Evolutionary conservation across 139 green algal genomes (phyloP).

Genomic region (Chlorella sp.): DNA sequence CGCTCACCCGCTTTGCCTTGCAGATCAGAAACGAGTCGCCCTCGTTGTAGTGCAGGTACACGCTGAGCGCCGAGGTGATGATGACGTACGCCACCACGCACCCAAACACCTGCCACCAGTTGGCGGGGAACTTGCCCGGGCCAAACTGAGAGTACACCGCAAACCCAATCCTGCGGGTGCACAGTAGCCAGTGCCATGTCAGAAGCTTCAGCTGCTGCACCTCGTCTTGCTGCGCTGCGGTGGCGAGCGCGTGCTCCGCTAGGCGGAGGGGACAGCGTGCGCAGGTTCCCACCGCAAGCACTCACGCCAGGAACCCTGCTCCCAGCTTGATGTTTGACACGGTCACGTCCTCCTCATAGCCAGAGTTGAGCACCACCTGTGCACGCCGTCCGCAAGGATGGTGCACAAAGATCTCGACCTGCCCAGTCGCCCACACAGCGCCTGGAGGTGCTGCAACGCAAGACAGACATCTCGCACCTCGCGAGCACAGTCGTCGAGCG

Average conservation of each 20-base stretch:
- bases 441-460: neutral
- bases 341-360: conserved; percentile 52
- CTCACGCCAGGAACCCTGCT: conserved; percentile 60
- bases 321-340: conserved; percentile 68
- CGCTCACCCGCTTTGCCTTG: conserved; percentile 9
- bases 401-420: neutral
- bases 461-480: conserved; percentile 27
- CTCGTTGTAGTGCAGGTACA: conserved; percentile 46
- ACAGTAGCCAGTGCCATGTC: neutral
- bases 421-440: neutral
- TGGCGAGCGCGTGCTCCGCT: neutral
- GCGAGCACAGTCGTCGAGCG: conserved; percentile 46
- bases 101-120: conserved; percentile 43
- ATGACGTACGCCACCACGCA: conserved; percentile 60
- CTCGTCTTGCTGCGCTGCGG: neutral
- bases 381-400: neutral
- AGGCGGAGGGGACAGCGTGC: neutral
- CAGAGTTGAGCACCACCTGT: conserved; percentile 46
- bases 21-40: conserved; percentile 57
- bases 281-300: conserved; percentile 3
- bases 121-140: conserved; percentile 57
- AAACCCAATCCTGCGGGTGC: conserved; percentile 42
- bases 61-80: conserved; percentile 44
- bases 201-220: neutral
- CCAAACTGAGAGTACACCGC: conserved; percentile 73